A percentile compares a stretch with the other conserved stretches of the same genome.
phyloP scores from a whole-genome alignment of 2,329 filamentous ascomycete genomes.

The Arthrobotrys sinensis region DNA sequence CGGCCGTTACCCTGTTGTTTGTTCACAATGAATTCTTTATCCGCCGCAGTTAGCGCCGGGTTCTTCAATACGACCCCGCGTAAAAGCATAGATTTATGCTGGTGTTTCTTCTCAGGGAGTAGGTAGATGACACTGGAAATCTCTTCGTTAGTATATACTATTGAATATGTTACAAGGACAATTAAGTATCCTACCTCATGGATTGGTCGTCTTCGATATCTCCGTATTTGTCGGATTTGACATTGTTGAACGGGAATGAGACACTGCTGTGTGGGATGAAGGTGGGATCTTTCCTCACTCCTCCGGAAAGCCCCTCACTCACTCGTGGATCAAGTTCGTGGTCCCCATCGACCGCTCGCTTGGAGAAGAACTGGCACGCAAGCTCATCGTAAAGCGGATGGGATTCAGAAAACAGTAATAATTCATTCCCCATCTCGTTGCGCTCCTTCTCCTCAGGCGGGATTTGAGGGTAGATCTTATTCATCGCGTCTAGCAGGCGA shows the following conservation, averaged over 20 bases:
- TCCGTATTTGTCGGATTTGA: constrained; percentile 75
- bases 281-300: constrained; percentile 83
- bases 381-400: constrained; percentile 90
- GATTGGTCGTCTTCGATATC: constrained; percentile 87
- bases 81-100: constrained; percentile 94
- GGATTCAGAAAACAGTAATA: constrained; percentile 85
- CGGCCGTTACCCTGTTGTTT: constrained; percentile 78
- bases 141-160: constrained; percentile 65
- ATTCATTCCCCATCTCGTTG: constrained; percentile 85
- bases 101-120: constrained; percentile 79
- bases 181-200: constrained; percentile 76
- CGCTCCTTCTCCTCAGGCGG: constrained; percentile 82
- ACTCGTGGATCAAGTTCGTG: constrained; percentile 81
- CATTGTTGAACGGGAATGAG: constrained; percentile 79
- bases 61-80: constrained; percentile 82
- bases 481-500: constrained; percentile 84
- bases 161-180: constrained; percentile 13
- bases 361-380: constrained; percentile 89
- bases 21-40: constrained; percentile 80
- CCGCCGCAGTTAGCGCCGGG: constrained; percentile 80
- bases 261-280: constrained; percentile 88
- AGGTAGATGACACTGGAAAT: constrained; percentile 82
- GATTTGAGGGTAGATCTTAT: constrained; percentile 83
- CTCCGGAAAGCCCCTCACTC: constrained; percentile 84
- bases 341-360: constrained; percentile 78